These are phyloP conservation scores for Leccinum uliginosum DNA, from an alignment of 768 basidiomycete genomes.

Conservation along the genomic window DNA sequence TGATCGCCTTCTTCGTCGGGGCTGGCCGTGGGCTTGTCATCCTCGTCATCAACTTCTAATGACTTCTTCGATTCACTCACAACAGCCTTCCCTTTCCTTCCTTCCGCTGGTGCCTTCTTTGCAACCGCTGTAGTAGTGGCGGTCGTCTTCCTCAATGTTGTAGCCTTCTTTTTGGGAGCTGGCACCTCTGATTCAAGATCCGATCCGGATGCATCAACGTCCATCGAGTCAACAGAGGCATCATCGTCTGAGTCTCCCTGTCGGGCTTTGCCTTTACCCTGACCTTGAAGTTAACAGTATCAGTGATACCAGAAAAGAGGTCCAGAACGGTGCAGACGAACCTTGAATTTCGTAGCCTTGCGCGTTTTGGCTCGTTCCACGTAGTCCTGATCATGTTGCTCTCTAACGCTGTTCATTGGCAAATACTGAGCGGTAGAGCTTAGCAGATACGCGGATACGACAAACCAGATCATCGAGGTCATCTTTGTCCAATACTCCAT, in stretches of 20 bases:
- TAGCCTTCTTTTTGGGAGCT: conserved; percentile 40
- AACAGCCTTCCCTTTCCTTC: conserved; percentile 51
- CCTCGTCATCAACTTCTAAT: conserved; percentile 55
- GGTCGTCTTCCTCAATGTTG: conserved; percentile 30
- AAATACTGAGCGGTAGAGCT: not conserved
- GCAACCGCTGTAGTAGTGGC: conserved; percentile 35
- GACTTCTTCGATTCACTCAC: conserved; percentile 46
- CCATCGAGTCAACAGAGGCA: conserved; percentile 66
- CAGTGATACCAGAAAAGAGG: not conserved
- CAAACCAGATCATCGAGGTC: conserved; percentile 72
- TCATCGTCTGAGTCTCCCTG: conserved; percentile 49
- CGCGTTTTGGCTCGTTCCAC: conserved; percentile 40
- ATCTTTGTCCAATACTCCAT: conserved; percentile 65
- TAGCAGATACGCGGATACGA: conserved; percentile 1
- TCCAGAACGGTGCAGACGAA: conserved; percentile 14
- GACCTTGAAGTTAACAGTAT: not conserved
- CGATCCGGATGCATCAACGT: conserved; percentile 56
- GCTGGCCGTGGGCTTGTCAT: conserved; percentile 43
- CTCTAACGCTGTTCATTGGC: conserved; percentile 61
- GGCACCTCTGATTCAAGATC: conserved; percentile 46
- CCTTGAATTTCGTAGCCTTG: conserved; percentile 43
- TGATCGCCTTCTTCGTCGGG: conserved; percentile 52
- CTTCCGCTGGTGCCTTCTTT: conserved; percentile 43
- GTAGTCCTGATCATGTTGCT: conserved; percentile 63
- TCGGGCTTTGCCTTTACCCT: conserved; percentile 53